Percentiles rank a stretch among this genome's conserved stretches.
Conservation (phyloP, 306 rosid species). For the Chamaecrista fasciculata region DNA sequence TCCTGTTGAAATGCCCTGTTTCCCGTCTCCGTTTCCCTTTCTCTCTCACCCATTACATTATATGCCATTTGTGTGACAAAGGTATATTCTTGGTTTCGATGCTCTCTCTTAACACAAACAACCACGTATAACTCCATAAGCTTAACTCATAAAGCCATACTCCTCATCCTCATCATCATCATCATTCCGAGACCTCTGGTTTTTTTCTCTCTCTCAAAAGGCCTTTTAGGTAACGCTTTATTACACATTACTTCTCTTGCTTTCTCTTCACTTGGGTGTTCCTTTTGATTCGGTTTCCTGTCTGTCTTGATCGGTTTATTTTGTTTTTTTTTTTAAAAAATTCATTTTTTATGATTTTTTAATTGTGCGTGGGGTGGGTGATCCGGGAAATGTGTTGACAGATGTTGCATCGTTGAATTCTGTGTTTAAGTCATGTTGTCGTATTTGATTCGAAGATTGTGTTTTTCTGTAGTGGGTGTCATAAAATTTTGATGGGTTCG, state of each 20-base stretch:
- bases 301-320: slow-evolving; percentile 1
- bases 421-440: slow-evolving; percentile 13
- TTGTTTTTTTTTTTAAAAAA: neutral
- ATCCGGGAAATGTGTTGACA: slow-evolving; percentile 25
- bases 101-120: slow-evolving; percentile 30
- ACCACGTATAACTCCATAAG: slow-evolving; percentile 28
- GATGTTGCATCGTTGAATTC: slow-evolving; percentile 28
- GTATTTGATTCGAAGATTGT: slow-evolving; percentile 3
- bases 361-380: slow-evolving; percentile 24
- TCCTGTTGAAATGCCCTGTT: neutral
- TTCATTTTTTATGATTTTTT: neutral
- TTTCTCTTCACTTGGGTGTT: neutral
- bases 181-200: slow-evolving; percentile 1
- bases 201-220: slow-evolving; percentile 15
- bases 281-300: neutral
- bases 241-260: slow-evolving; percentile 5
- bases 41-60: neutral
- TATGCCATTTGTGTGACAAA: slow-evolving; percentile 20
- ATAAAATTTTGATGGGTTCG: slow-evolving; percentile 6
- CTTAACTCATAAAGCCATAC: slow-evolving; percentile 8
- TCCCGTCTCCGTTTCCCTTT: neutral
- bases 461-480: slow-evolving; percentile 16
- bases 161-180: no score
- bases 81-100: slow-evolving; percentile 70
- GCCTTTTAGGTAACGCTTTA: slow-evolving; percentile 28